Base-by-base conservation (phyloP, 805 yeast species). In the Zygoascus biomembranicola region DNA sequence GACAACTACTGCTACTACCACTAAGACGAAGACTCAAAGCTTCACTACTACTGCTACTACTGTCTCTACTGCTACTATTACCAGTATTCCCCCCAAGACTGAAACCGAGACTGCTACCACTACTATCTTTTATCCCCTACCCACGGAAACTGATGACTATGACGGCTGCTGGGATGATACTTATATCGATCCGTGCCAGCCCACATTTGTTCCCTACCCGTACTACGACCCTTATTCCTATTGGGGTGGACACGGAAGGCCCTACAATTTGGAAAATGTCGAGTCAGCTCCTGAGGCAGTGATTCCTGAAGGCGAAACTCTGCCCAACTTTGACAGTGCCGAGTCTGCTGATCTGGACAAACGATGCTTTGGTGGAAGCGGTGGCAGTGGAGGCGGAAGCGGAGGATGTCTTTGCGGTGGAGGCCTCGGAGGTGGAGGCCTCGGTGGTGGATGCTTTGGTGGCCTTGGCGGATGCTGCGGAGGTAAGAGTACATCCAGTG, bases 321-420 rank as follows among this genome's bases (percentile, higher is more conserved):
- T 42, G 20, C 44, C 44, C 20, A 19, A 18, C 13, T 42, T 42
- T 42, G 44, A 16, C 23, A 42, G 16, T 32, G 44, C 20, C 26
- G 20, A n/a, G 39, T 11, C 41, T 18, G 39, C 39, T 28, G 44
- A 32, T 8, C 20, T 19, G 16, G 45, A 37, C 20, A 28, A 49
- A 16, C 14, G 39, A 35, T 35, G 44, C 43, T 48, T 20, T 48
- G 51, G 44, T 35, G 51, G 35, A 9, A 13, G 51, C 32, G 31
- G 51, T 44, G 50, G 50, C 13, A 28, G 53, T 32, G 53, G 43
- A 18, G 5, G 53, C 23, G 52, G 42, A 13, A 20, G 31, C 13
- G 45, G 47, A 11, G 51, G 51, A 16, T 14, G n/a, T 26, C 26
- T 50, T 39, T 14, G 50, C 13, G 49, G 53, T 32, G 53, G 43